Evolutionary conservation across 805 yeast species (phyloP).

Genomic region (Ogataea trehalophila): DNA sequence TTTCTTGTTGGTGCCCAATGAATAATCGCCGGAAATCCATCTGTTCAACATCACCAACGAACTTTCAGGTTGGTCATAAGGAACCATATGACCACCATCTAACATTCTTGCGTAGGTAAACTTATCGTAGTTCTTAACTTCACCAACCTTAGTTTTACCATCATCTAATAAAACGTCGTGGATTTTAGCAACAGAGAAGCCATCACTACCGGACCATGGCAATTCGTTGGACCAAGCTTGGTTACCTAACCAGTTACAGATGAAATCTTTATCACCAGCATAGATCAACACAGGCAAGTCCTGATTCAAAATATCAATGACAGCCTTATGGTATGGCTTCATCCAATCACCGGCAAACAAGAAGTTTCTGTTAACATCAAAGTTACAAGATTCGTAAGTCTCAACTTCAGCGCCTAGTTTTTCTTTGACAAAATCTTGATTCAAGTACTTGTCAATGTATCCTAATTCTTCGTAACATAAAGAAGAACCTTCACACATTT

Average conservation of each 20-base stretch:
- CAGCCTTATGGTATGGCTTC: constrained; percentile 58
- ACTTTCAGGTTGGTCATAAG: constrained; percentile 76
- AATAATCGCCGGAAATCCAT: constrained; percentile 63
- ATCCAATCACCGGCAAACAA: constrained; percentile 59
- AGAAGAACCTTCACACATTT: constrained; percentile 44
- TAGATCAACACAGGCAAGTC: constrained; percentile 78
- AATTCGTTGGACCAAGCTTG: constrained; percentile 73
- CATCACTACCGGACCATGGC: constrained; percentile 51
- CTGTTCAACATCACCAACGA: constrained; percentile 66
- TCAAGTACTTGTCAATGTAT: constrained; percentile 47
- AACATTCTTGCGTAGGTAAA: constrained; percentile 74
- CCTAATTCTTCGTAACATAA: constrained; percentile 50
- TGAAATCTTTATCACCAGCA: constrained; percentile 93
- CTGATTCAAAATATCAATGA: constrained; percentile 54
- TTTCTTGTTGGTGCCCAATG: constrained; percentile 26
- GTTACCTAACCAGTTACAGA: constrained; percentile 92
- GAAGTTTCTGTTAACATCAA: constrained; percentile 45
- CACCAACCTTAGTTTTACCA: constrained; percentile 49
- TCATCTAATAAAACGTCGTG: constrained; percentile 27
- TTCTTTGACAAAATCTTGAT: constrained; percentile 47
- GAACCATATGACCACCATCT: constrained; percentile 92
- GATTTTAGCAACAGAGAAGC: constrained; percentile 24
- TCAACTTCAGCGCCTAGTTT: constrained; percentile 54
- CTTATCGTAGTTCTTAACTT: constrained; percentile 63
- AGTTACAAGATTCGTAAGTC: constrained; percentile 47